These are phyloP conservation scores for Solanum paucissectum DNA, from an alignment of 257 asterid genomes.

Conservation along the genomic window DNA sequence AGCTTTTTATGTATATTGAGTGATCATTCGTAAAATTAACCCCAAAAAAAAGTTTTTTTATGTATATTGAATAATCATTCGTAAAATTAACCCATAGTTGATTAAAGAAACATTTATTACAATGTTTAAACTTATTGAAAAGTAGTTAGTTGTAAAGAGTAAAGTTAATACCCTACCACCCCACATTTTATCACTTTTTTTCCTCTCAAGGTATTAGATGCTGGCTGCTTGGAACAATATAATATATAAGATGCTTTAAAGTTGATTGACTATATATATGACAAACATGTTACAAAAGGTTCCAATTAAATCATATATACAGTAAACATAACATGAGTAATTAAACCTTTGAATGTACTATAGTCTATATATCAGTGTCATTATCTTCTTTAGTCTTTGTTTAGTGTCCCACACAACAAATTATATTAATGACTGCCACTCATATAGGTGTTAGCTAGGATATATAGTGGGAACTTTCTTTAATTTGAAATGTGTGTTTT, in stretches of 20 bases:
- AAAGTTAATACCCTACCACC: not conserved
- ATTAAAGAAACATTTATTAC: not conserved
- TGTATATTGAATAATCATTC: not conserved
- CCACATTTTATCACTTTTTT: not conserved
- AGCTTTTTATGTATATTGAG: not conserved
- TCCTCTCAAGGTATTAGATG: constrained; percentile 7
- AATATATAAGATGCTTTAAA: constrained; percentile 5
- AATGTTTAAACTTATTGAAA: not conserved
- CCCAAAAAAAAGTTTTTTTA: no score
- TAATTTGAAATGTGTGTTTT: not conserved
- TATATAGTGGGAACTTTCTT: constrained; percentile 38
- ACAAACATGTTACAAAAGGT: constrained; percentile 3
- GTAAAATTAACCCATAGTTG: not conserved
- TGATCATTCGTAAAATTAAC: not conserved
- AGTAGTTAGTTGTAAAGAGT: not conserved
- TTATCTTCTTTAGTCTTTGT: constrained; percentile 14
- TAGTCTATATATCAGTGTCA: not conserved
- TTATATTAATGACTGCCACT: constrained; percentile 1
- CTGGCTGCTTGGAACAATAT: not conserved
- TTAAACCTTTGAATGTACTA: not conserved
- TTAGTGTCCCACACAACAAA: constrained; percentile 20
- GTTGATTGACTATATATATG: constrained; percentile 3
- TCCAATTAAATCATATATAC: not conserved
- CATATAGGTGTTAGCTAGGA: constrained; percentile 12
- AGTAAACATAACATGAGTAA: constrained; percentile 1